These are phyloP conservation scores for Trichophaea hybrida DNA, from an alignment of 2,329 filamentous ascomycete genomes.

Conservation along the genomic window DNA sequence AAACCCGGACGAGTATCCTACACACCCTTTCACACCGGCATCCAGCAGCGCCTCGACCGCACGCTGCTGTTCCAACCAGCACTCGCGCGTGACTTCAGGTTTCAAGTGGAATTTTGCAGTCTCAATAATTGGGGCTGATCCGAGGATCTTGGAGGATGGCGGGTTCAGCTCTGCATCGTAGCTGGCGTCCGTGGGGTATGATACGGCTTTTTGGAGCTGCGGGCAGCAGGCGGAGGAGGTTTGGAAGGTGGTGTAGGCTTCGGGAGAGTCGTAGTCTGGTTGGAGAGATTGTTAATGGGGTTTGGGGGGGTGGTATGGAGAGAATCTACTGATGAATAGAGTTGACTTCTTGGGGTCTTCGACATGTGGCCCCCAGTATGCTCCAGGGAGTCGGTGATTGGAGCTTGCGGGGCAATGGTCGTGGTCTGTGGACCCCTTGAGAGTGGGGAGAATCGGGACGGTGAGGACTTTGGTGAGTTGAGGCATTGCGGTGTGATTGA, in stretches of 20 bases:
- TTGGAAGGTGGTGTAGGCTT: background rate
- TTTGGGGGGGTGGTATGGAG: background rate
- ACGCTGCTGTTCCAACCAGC: background rate
- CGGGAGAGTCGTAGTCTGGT: background rate
- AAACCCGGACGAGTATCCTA: background rate
- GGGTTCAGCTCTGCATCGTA: background rate
- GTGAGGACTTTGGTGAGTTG: background rate
- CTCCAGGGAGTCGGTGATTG: background rate
- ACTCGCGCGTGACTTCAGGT: background rate
- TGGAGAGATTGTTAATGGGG: background rate
- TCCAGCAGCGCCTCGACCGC: background rate
- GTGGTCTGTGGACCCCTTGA: background rate
- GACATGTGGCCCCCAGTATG: background rate
- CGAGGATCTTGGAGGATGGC: background rate
- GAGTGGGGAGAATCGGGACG: background rate
- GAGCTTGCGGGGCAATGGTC: background rate
- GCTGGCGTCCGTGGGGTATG: background rate
- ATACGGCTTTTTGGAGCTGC: background rate
- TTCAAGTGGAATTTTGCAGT: background rate
- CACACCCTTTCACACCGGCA: background rate
- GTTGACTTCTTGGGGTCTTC: background rate
- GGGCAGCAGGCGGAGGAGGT: background rate
- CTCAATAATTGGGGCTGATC: background rate
- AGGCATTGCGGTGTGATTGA: background rate
- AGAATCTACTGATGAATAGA: background rate